Evolutionary conservation across 202 grass and related monocot genomes (phyloP).

Genomic region (Zoysia matrella): DNA sequence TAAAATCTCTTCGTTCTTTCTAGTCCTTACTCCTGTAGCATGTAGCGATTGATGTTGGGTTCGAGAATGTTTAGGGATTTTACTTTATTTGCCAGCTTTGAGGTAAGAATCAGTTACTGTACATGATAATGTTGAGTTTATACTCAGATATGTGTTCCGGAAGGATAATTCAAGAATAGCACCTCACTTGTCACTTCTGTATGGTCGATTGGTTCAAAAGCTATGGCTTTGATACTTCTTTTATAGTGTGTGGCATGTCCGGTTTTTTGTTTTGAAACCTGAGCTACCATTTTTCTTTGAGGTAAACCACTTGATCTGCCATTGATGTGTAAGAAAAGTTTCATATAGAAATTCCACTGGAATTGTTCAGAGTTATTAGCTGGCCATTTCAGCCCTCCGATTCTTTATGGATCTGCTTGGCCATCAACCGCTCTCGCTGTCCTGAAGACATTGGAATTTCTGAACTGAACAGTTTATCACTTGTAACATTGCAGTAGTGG

Average conservation of each 20-base stretch:
- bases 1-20: slow-evolving; percentile 47
- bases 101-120: slow-evolving; percentile 24
- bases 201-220: neutral
- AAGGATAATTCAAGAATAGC: neutral
- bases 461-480: no score
- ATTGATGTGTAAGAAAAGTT: no score
- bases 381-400: no score
- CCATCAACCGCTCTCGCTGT: no score
- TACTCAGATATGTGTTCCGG: neutral
- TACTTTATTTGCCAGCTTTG: neutral
- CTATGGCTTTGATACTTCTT: neutral
- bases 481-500: no score
- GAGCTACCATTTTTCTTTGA: neutral
- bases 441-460: no score
- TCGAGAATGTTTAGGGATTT: slow-evolving; percentile 48
- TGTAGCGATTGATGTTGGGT: slow-evolving; percentile 37
- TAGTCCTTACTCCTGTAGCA: slow-evolving; percentile 41
- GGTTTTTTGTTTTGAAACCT: neutral
- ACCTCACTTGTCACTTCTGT: neutral
- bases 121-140: slow-evolving; percentile 40
- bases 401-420: no score
- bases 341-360: no score
- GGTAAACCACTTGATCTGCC: no score
- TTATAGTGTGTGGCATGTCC: no score
- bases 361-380: no score